These are phyloP conservation scores for Exidia glandulosa DNA, from an alignment of 768 basidiomycete species.

Conservation along the genomic window DNA sequence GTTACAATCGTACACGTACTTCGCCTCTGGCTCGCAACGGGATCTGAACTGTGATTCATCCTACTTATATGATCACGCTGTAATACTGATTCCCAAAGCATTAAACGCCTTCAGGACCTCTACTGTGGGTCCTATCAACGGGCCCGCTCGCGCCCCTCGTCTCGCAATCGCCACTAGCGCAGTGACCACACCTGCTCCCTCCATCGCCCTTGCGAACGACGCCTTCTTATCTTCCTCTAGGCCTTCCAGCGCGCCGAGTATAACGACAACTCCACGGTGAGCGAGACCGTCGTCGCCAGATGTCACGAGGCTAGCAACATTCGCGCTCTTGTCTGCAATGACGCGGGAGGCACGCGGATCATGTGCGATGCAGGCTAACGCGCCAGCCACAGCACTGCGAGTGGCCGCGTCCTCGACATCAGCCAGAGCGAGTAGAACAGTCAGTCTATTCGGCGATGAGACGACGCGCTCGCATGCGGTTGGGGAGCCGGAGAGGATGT, in stretches of 20 bases:
- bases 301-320: slow-evolving; percentile 19
- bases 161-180: slow-evolving; percentile 43
- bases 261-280: slow-evolving; percentile 70
- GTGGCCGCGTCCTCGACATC: slow-evolving; percentile 81
- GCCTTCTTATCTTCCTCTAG: slow-evolving; percentile 31
- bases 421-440: slow-evolving; percentile 73
- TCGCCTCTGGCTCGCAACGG: too few species aligned
- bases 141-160: slow-evolving; percentile 23
- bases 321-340: slow-evolving; percentile 25
- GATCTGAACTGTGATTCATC: too few species aligned
- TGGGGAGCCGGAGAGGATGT: slow-evolving; percentile 72
- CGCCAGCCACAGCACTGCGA: slow-evolving; percentile 81
- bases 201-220: slow-evolving; percentile 37
- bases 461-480: slow-evolving; percentile 65
- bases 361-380: slow-evolving; percentile 72
- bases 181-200: slow-evolving; percentile 39
- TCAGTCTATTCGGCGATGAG: slow-evolving; percentile 46
- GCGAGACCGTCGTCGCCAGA: slow-evolving; percentile 49
- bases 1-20: too few species aligned
- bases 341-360: slow-evolving; percentile 37
- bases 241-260: slow-evolving; percentile 49
- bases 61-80: too few species aligned
- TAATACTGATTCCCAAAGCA: slow-evolving; percentile 13
- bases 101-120: slow-evolving; percentile 38
- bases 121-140: slow-evolving; percentile 35